These are phyloP conservation scores for Coemansia javaensis DNA, from an alignment of 192 early-diverging fungal genomes.

Conservation along the genomic window DNA sequence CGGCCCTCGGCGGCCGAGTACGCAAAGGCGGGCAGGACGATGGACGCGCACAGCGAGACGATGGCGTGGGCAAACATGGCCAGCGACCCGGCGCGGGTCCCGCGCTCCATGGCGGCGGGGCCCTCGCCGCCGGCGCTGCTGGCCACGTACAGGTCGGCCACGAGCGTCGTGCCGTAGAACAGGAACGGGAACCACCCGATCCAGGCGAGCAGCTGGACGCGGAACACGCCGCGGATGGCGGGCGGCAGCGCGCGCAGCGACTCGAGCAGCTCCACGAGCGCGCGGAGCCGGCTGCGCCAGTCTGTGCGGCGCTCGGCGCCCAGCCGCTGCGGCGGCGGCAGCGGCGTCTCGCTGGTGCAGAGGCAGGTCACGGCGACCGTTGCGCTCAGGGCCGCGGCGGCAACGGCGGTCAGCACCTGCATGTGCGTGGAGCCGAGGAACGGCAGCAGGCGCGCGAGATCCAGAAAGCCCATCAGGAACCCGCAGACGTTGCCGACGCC, in stretches of 20 bases:
- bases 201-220: conserved; percentile 93
- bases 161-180: conserved; percentile 71
- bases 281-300: conserved; percentile 21
- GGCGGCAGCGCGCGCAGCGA: conserved; percentile 61
- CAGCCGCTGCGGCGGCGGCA: conserved; percentile 9
- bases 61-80: conserved; percentile 77
- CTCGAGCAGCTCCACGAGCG: conserved; percentile 29
- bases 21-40: conserved; percentile 37
- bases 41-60: conserved; percentile 56
- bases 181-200: conserved; percentile 96
- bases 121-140: conserved; percentile 5
- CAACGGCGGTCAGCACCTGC: conserved; percentile 73
- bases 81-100: conserved; percentile 77
- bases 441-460: conserved; percentile 64
- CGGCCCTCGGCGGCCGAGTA: conserved; percentile 16
- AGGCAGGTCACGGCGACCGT: conserved; percentile 67
- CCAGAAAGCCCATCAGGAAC: conserved; percentile 80
- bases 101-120: conserved; percentile 44
- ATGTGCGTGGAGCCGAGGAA: conserved; percentile 71
- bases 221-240: conserved; percentile 72
- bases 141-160: conserved; percentile 40
- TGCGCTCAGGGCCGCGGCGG: conserved; percentile 56
- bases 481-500: conserved; percentile 78
- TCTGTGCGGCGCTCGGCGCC: too few relatives aligned
- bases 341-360: conserved; percentile 51